Percentiles rank a stretch among this genome's conserved stretches.
phyloP scores from a whole-genome alignment of 2,329 filamentous ascomycete genomes.

The Colletotrichum caudatum region DNA sequence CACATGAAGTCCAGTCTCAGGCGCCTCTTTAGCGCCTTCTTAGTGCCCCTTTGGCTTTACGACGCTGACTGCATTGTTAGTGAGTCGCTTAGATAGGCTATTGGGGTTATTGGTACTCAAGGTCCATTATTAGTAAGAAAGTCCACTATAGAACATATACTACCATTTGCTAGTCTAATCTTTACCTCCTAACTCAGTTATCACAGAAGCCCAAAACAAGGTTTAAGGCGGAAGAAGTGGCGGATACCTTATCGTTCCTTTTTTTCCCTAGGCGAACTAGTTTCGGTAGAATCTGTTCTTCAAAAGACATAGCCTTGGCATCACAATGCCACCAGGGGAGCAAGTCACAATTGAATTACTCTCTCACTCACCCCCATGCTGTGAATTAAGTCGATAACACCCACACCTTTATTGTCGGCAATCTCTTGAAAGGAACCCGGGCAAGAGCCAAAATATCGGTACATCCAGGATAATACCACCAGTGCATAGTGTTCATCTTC shows the following conservation, averaged over 20 bases:
- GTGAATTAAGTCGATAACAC: slow-evolving; percentile 11
- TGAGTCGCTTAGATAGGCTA: background rate
- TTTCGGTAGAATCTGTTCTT: background rate
- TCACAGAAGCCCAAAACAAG: no score
- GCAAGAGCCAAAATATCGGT: slow-evolving; percentile 14
- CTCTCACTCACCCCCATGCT: background rate
- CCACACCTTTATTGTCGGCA: background rate
- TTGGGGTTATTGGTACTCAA: no score
- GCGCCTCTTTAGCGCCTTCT: background rate
- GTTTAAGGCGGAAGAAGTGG: no score
- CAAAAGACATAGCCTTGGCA: no score
- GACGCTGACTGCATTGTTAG: slow-evolving; percentile 4
- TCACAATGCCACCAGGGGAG: no score
- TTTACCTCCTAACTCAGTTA: no score
- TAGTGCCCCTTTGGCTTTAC: background rate
- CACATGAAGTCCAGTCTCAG: background rate
- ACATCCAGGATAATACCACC: slow-evolving; percentile 8
- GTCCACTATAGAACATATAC: no score
- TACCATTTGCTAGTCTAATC: no score
- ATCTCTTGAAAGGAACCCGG: slow-evolving; percentile 8
- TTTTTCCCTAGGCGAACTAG: background rate
- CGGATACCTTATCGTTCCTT: no score
- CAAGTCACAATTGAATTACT: no score
- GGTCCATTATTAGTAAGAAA: no score
- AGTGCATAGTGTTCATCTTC: slow-evolving; percentile 4